Conservation (phyloP, 306 rosid genomes). For the Comarum palustre region DNA sequence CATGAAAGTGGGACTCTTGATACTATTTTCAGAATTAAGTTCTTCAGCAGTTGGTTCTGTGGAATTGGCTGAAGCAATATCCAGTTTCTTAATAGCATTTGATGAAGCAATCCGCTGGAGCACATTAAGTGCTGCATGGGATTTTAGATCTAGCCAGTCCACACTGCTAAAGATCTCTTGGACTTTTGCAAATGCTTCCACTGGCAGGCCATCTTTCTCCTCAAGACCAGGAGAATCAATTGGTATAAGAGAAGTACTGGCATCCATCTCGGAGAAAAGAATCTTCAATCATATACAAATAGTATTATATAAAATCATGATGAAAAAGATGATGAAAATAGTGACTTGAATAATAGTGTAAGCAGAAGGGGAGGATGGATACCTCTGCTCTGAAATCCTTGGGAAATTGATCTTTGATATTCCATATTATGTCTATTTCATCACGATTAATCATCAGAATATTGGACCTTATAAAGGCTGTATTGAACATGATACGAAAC, state of each 20-base stretch:
- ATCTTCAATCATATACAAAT: constrained; percentile 55
- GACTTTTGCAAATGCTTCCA: constrained; percentile 89
- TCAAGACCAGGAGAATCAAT: constrained; percentile 62
- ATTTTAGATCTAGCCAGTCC: constrained; percentile 77
- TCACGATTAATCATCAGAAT: constrained; percentile 95
- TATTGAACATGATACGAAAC: constrained; percentile 94
- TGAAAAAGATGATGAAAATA: not conserved
- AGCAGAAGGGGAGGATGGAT: constrained; percentile 25
- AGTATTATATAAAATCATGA: not conserved
- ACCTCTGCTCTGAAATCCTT: constrained; percentile 96
- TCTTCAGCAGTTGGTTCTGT: constrained; percentile 38
- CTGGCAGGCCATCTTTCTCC: constrained; percentile 89
- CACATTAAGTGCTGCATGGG: constrained; percentile 51
- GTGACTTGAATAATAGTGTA: not conserved
- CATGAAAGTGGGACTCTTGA: constrained; percentile 25
- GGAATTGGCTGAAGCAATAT: constrained; percentile 35
- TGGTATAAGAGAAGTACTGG: constrained; percentile 57
- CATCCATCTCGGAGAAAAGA: constrained; percentile 92
- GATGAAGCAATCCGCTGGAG: constrained; percentile 64
- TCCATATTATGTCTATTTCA: constrained; percentile 84
- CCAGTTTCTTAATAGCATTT: constrained; percentile 44
- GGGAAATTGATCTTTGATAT: constrained; percentile 68
- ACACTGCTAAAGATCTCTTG: constrained; percentile 83
- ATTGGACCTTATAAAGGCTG: constrained; percentile 93
- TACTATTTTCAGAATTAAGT: constrained; percentile 34